Evolutionary conservation across 2,329 filamentous ascomycete species (phyloP).

Genomic region (Colletotrichum plurivorum): DNA sequence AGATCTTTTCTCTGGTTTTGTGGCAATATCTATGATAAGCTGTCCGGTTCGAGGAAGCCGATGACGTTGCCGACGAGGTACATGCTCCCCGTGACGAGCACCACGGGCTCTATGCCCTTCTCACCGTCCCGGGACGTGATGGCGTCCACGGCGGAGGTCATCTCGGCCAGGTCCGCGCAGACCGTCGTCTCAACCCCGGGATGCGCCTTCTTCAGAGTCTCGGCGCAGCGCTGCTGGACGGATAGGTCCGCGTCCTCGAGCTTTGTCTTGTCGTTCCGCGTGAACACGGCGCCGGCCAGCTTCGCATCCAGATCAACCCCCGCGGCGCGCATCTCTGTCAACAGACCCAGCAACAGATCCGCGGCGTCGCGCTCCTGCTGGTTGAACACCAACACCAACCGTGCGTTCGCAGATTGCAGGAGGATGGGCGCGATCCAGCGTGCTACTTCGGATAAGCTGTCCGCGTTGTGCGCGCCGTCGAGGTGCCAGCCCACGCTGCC

Average conservation of each 20-base stretch:
- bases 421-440: conserved; percentile 79
- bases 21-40: conserved; percentile 3
- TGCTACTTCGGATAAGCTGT: conserved; percentile 86
- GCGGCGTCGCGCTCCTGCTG: conserved; percentile 76
- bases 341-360: conserved; percentile 66
- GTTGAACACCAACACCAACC: conserved; percentile 83
- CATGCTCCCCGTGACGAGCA: conserved; percentile 73
- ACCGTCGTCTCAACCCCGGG: conserved; percentile 59
- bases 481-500: conserved; percentile 82
- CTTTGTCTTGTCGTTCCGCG: conserved; percentile 24
- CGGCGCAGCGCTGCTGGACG: conserved; percentile 65
- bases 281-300: conserved; percentile 83
- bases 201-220: conserved; percentile 64
- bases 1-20: not conserved
- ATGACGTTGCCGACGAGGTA: conserved; percentile 72
- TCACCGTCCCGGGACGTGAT: conserved; percentile 53
- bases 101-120: conserved; percentile 53
- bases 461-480: conserved; percentile 92
- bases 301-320: conserved; percentile 42
- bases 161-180: conserved; percentile 32
- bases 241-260: conserved; percentile 64
- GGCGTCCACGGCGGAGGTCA: conserved; percentile 69
- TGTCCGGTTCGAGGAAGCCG: conserved; percentile 58
- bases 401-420: conserved; percentile 54
- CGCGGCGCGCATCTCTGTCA: conserved; percentile 47